Evolutionary conservation across 2,329 filamentous ascomycete species (phyloP), one percentile per base, ranked within the genome.

Genomic region (Pestalotiopsis sp.): DNA sequence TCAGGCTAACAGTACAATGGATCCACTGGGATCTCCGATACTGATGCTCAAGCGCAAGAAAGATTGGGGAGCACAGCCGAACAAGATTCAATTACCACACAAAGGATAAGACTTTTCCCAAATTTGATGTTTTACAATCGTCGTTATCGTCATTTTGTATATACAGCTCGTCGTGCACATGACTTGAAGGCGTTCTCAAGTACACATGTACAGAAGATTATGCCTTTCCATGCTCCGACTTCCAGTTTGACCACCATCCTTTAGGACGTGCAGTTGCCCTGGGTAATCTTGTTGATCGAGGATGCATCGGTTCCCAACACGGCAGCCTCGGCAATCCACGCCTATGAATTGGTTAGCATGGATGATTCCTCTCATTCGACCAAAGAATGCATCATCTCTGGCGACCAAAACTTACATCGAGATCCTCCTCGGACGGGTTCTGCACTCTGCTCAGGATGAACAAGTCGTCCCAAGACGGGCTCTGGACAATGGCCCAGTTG

Each of bases 371-470:
- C 25, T 14, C 2, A 14, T 20, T 14, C 27, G 1, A 7, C 14
- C 13, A n/a, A 36, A 5, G 31, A 36, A 36, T 36, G 7, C 14
- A 49, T 49, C 2, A n/a, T 49, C 4, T n/a, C 41, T n/a, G n/a
- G 41, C n/a, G 41, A 36, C 14, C 40, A 64, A 49, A 38, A 69
- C 72, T 69, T 63, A 73, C 72, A 13, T 72, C 58, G 45, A 70
- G 58, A 62, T 71, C 67, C 4, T 66, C 27, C 12, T 68, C 68
- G 4, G 70, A 60, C 20, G 72, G 66, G 20, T 69, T 67, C 66
- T 72, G 72, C 41, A 67, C 66, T 38, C 72, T 68, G 63, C 72
- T 73, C n/a, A 73, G 66, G 4, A 73, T 56, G 36, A 72, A 73
- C 11, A 73, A 61, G 7, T 69, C 70, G 20, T 13, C 49, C 25